Percentiles rank a stretch among this genome's conserved stretches.
Evolutionary conservation across 352 stramenopile species (phyloP).

Genomic region (Pythium oligandrum): DNA sequence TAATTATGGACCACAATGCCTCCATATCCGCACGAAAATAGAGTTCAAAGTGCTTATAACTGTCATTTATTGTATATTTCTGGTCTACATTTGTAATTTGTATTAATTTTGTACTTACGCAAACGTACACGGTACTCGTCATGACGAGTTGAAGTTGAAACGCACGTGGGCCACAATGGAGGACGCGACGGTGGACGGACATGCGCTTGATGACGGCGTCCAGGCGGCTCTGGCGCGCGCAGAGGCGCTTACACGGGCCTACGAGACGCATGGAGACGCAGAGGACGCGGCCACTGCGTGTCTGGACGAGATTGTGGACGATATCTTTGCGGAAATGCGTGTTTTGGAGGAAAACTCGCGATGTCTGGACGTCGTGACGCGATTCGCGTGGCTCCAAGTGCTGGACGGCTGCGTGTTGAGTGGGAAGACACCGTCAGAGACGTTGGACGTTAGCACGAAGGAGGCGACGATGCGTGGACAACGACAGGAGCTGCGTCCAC

Average conservation of each 20-base stretch:
- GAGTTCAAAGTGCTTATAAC: too few relatives aligned
- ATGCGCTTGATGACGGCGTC: not conserved
- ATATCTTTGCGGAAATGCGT: slow-evolving; percentile 48
- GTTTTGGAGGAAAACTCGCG: slow-evolving; percentile 25
- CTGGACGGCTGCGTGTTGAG: slow-evolving; percentile 19
- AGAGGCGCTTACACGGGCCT: not conserved
- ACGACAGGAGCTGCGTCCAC: too few relatives aligned
- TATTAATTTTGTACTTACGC: too few relatives aligned
- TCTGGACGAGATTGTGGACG: slow-evolving; percentile 26
- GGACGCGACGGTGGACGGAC: slow-evolving; percentile 5
- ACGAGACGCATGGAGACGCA: slow-evolving; percentile 20
- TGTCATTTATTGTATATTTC: too few relatives aligned
- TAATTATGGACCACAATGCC: too few relatives aligned
- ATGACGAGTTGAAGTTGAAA: slow-evolving; percentile 5
- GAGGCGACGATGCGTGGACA: not conserved
- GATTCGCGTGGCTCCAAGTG: slow-evolving; percentile 15
- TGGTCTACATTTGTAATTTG: too few relatives aligned
- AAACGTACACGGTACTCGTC: too few relatives aligned
- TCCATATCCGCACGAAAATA: too few relatives aligned
- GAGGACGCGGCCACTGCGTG: slow-evolving; percentile 32
- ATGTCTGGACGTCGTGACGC: slow-evolving; percentile 18
- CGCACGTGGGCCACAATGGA: slow-evolving; percentile 1
- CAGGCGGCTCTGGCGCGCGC: too few relatives aligned
- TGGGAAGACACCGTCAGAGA: slow-evolving; percentile 21
- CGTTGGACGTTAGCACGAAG: not conserved